Evolutionary conservation across 1,284 basidiomycete genomes (phyloP).

Genomic region (Ustilago lituana): DNA sequence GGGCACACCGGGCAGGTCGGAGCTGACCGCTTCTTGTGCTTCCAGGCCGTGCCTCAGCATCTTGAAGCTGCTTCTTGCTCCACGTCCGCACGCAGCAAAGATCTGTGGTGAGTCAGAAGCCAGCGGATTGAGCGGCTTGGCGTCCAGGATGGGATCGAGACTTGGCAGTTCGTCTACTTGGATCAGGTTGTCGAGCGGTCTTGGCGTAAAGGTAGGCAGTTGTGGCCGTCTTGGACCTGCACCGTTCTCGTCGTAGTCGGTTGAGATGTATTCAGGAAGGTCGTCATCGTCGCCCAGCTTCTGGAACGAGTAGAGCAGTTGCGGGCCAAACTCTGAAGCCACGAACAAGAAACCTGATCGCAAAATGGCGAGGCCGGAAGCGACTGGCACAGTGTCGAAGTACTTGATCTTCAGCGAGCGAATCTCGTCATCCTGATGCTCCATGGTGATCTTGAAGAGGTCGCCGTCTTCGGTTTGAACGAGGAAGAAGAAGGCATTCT

Average conservation of each 20-base stretch:
- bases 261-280: constrained; percentile 57
- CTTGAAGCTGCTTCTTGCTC: constrained; percentile 62
- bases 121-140: constrained; percentile 58
- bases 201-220: constrained; percentile 60
- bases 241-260: constrained; percentile 53
- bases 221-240: constrained; percentile 34
- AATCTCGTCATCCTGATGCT: constrained; percentile 66
- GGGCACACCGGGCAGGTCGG: constrained; percentile 65
- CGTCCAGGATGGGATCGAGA: constrained; percentile 64
- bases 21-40: constrained; percentile 64
- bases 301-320: constrained; percentile 65
- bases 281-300: constrained; percentile 67
- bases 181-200: constrained; percentile 61
- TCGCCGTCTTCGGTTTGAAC: constrained; percentile 65
- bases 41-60: constrained; percentile 66
- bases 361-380: constrained; percentile 58
- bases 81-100: constrained; percentile 62
- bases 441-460: constrained; percentile 66
- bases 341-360: constrained; percentile 66
- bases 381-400: constrained; percentile 66
- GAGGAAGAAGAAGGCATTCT: constrained; percentile 65
- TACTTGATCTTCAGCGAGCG: constrained; percentile 64
- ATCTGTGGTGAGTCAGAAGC: constrained; percentile 64
- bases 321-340: constrained; percentile 59
- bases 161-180: constrained; percentile 60